Base-by-base conservation (phyloP, 2,329 filamentous ascomycete genomes). In the Xylariales sp. region DNA sequence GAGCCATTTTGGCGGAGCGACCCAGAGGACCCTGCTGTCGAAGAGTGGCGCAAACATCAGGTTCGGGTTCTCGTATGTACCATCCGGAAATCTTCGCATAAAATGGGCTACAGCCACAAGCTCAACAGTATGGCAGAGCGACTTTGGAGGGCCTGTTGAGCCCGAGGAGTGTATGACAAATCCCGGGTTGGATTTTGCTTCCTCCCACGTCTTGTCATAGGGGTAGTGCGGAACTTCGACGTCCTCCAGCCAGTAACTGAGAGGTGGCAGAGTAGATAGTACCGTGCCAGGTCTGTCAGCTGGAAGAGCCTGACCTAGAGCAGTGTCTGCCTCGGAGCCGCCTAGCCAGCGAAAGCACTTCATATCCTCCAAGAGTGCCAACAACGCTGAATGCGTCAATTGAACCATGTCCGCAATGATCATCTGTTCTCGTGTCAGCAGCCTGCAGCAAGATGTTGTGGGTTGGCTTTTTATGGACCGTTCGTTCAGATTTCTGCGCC, bases 151-250 rank as follows among this genome's bases (percentile, higher is more conserved):
- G 15, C 40, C 32, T 18, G 40, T 43, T 21, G 34, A 38, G 14
- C 40, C 40, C 6, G 40, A 43, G 9, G 33, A 38, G 34, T 43
- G 40, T 8, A 43, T 43, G n/a, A 43, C 40, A 7, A 43, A 43
- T 4, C 18, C 12, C 3, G 34, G 33, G 11, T 31, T 19, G 2
- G 16, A n/a, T 28, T 22, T 31, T 8, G 40, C 34, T 16, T 33
- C 40, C 4, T 37, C 40, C 40, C 40, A 43, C 10, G 34, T 25
- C 27, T 43, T 43, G 40, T 10, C 14, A 21, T 31, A 43, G 4
- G 40, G 33, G 27, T 43, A 43, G 3, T 22, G 9, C n/a, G 34
- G 25, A 11, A 39, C 28, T 10, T 24, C 20, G 12, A 5, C 33
- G 15, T 6, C 27, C 9, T 38, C 24, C 4, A 43, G 40, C 40